Evolutionary conservation across 768 basidiomycete genomes (phyloP), one percentile per base, ranked within the genome.

Genomic region (Suillus subalutaceus): DNA sequence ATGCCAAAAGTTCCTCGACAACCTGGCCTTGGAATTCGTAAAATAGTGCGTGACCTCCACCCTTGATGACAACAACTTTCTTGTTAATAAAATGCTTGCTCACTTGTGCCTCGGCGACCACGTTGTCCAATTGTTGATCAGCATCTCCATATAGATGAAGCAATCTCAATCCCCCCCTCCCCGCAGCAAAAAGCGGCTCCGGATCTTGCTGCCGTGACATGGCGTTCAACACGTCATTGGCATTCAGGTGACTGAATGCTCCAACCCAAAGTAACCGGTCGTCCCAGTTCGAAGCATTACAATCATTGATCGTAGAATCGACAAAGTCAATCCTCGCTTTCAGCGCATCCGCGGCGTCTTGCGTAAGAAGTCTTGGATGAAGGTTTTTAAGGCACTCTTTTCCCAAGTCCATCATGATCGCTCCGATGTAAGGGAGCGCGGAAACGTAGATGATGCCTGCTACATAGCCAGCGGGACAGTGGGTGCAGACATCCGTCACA

Each of bases 41-140:
- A 56, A 56, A 56, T n/a, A 56, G 35, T 2, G 55, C 55, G 6
- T 56, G 55, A 6, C 55, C 12, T 35, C 55, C 55, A 35, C 55
- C 32, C 55, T 56, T 56, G 55, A 56, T 56, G 6, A 56, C 32
- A 20, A 56, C 55, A 20, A 56, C 55, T 32, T 18, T 53, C 52
- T 35, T 56, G 18, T 35, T 7, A 13, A 35, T 35, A 6, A 56
- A 56, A 35, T 56, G 32, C 20, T 35, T 20, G 32, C 55, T 35
- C 12, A 56, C 32, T 35, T 56, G 32, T 35, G 32, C 32, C 18
- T 56, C 55, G 1, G 20, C 32, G 18, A 56, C 32, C 32, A 1
- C 20, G 6, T 56, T 56, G 32, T 56, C 32, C 20, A 56, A 20
- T 6, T 56, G 55, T 35, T 56, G 9, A 56, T 56, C 55, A 13